Evolutionary conservation across 768 basidiomycete genomes (phyloP).

Genomic region (Aureoboletus auriporus): DNA sequence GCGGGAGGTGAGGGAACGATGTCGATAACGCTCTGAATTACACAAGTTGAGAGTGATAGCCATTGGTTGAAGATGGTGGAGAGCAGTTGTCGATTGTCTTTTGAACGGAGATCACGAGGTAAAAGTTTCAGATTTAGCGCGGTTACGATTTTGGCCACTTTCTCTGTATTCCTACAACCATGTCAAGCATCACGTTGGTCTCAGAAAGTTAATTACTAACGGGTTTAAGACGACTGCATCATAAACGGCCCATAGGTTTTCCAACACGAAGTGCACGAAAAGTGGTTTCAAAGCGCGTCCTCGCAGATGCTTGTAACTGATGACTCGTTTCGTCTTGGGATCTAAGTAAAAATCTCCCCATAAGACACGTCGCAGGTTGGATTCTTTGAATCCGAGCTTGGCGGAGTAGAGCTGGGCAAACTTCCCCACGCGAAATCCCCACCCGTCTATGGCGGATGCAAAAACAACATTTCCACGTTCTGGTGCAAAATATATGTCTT

Average conservation of each 20-base stretch:
- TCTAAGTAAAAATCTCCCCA: slow-evolving; percentile 99
- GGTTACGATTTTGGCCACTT: slow-evolving; percentile 81
- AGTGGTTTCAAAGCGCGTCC: slow-evolving; percentile 88
- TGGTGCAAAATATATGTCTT: slow-evolving; percentile 96
- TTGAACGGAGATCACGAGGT: slow-evolving; percentile 87
- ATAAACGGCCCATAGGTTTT: slow-evolving; percentile 97
- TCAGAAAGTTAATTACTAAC: slow-evolving; percentile 47
- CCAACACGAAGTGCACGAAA: slow-evolving; percentile 95
- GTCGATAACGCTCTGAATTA: slow-evolving; percentile 90
- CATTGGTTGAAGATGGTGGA: slow-evolving; percentile 91
- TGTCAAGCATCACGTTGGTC: slow-evolving; percentile 8
- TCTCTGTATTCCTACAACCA: slow-evolving; percentile 73
- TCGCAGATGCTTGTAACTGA: slow-evolving; percentile 85
- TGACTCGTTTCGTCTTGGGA: slow-evolving; percentile 90
- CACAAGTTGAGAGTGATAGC: slow-evolving; percentile 89
- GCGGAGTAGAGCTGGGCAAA: slow-evolving; percentile 90
- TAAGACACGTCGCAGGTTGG: slow-evolving; percentile 76
- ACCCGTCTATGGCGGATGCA: slow-evolving; percentile 92
- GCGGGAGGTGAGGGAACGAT: slow-evolving; percentile 83
- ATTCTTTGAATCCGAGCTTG: slow-evolving; percentile 89
- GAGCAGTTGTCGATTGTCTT: slow-evolving; percentile 81
- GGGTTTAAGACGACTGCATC: slow-evolving; percentile 85
- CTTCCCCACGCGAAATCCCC: slow-evolving; percentile 93
- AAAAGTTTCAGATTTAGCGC: slow-evolving; percentile 79
- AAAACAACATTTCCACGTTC: slow-evolving; percentile 96